Evolutionary conservation across 768 basidiomycete genomes (phyloP).

Genomic region (Lanmaoa rubissima): DNA sequence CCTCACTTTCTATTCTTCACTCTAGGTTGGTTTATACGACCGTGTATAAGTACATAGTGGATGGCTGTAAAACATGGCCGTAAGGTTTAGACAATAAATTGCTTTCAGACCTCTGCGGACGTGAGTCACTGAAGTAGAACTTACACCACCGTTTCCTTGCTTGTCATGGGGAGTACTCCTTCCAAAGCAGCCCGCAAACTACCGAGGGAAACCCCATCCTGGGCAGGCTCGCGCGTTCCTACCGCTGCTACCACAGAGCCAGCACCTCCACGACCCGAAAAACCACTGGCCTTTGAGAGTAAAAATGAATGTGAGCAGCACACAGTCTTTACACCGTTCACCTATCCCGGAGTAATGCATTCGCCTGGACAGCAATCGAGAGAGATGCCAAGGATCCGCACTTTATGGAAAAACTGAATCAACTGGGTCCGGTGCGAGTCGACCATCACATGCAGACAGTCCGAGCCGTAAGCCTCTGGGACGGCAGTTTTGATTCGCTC

Average conservation of each 20-base stretch:
- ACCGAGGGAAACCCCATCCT: conserved; percentile 48
- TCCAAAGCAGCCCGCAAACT: conserved; percentile 62
- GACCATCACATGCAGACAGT: conserved; percentile 58
- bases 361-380: conserved; percentile 47
- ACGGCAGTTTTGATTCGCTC: background rate
- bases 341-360: background rate
- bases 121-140: background rate
- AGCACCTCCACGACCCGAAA: conserved; percentile 16
- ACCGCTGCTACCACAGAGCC: conserved; percentile 4
- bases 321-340: background rate
- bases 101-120: conserved; percentile 3
- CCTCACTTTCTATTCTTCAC: conserved; percentile 29
- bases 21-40: conserved; percentile 32
- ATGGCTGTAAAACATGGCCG: conserved; percentile 39
- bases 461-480: conserved; percentile 40
- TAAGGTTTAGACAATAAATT: conserved; percentile 33
- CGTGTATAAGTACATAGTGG: conserved; percentile 40
- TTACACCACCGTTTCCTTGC: background rate
- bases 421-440: conserved; percentile 67
- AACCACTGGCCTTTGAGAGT: conserved; percentile 46
- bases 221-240: conserved; percentile 47
- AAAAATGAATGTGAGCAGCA: conserved; percentile 45
- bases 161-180: conserved; percentile 54
- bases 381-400: conserved; percentile 70
- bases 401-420: conserved; percentile 60